phyloP scores from a whole-genome alignment of 163 green algal genomes.

The Chloromonas sp. region DNA sequence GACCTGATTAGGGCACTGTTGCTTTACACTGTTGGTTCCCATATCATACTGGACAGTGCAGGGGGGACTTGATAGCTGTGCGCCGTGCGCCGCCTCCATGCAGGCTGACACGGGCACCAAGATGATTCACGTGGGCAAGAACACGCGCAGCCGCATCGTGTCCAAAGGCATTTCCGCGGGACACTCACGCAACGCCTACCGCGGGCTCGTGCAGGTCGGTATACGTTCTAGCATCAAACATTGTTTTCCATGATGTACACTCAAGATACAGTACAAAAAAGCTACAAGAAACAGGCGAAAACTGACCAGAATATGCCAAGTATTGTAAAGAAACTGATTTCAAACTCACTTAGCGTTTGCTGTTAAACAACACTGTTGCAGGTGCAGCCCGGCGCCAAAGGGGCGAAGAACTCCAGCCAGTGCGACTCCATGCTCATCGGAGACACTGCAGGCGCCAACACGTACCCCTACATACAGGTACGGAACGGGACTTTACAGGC shows the following conservation, averaged over 20 bases:
- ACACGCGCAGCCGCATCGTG: slow-evolving; percentile 94
- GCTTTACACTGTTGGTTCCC: no score
- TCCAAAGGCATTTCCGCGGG: slow-evolving; percentile 97
- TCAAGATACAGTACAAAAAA: no score
- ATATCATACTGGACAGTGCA: no score
- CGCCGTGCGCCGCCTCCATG: neutral
- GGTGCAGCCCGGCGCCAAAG: slow-evolving; percentile 71
- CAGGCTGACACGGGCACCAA: slow-evolving; percentile 72
- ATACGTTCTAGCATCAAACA: neutral
- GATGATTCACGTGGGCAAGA: slow-evolving; percentile 98
- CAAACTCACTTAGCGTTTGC: no score
- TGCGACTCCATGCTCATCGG: slow-evolving; percentile 99
- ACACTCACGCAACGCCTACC: slow-evolving; percentile 42
- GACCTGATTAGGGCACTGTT: no score
- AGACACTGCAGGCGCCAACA: slow-evolving; percentile 91
- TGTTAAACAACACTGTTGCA: slow-evolving; percentile 10
- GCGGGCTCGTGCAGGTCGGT: slow-evolving; percentile 47
- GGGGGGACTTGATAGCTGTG: no score
- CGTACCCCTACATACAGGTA: slow-evolving; percentile 98
- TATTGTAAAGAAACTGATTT: no score
- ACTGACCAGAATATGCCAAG: no score
- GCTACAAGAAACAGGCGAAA: no score
- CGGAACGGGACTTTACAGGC: neutral
- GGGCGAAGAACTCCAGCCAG: slow-evolving; percentile 92
- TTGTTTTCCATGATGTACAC: no score